These are phyloP conservation scores for Plasmodium vinckei DNA, from an alignment of 169 alveolate species.

Conservation along the genomic window DNA sequence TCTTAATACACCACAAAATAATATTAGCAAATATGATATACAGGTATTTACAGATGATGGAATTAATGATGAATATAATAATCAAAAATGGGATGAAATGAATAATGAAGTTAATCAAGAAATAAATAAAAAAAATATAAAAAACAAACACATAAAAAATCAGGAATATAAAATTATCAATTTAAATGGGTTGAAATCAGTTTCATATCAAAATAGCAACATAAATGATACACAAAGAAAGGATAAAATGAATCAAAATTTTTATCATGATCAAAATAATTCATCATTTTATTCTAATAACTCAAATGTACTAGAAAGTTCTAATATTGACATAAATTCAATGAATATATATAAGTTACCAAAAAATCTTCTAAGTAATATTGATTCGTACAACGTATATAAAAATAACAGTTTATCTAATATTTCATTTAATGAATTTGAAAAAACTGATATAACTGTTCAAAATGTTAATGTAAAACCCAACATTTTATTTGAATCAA, in stretches of 20 bases:
- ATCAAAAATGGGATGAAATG: slow-evolving; percentile 19
- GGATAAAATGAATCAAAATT: no score
- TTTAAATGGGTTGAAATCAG: not conserved
- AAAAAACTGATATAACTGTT: not conserved
- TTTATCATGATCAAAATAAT: no score
- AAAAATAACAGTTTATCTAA: slow-evolving; percentile 18
- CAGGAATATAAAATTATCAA: not conserved
- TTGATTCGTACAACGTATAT: slow-evolving; percentile 26
- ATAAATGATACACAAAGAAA: not conserved
- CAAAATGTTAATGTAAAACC: slow-evolving; percentile 21
- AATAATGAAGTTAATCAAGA: slow-evolving; percentile 23
- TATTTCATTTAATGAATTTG: slow-evolving; percentile 26
- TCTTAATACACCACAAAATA: slow-evolving; percentile 1
- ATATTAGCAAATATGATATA: not conserved
- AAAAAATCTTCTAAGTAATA: no score
- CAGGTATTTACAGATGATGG: slow-evolving; percentile 23
- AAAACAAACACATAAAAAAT: slow-evolving; percentile 11
- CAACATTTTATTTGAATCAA: slow-evolving; percentile 55
- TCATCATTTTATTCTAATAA: no score
- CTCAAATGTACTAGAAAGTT: no score
- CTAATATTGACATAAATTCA: no score
- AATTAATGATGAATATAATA: slow-evolving; percentile 28
- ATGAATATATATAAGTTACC: no score
- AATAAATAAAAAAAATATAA: slow-evolving; percentile 16
- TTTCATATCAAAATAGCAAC: not conserved